A percentile compares a stretch with the other conserved stretches of the same genome.
These are phyloP conservation scores for Pichia thaimueangensis DNA, from an alignment of 805 yeast genomes.

Conservation along the genomic window DNA sequence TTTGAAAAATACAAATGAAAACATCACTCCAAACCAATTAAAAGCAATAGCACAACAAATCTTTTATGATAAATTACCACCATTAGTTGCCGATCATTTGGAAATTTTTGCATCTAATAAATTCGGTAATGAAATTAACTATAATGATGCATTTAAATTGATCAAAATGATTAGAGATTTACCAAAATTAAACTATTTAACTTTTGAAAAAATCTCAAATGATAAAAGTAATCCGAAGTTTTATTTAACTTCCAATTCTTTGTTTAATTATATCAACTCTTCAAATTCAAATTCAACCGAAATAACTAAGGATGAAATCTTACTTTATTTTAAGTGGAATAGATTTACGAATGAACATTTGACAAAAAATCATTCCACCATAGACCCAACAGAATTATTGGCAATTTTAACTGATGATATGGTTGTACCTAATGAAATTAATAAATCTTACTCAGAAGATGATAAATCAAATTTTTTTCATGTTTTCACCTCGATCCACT, in stretches of 20 bases:
- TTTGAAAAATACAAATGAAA: constrained; percentile 15
- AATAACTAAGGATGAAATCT: constrained; percentile 25
- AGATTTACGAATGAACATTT: constrained; percentile 24
- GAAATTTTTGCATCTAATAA: constrained; percentile 30
- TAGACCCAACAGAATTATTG: constrained; percentile 27
- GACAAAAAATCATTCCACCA: constrained; percentile 21
- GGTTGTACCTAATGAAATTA: constrained; percentile 22
- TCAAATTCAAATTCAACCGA: constrained; percentile 20
- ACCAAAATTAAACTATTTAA: constrained; percentile 28
- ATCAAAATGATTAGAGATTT: constrained; percentile 37
- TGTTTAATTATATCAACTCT: constrained; percentile 21
- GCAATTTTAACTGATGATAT: constrained; percentile 47
- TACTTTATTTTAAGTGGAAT: constrained; percentile 33
- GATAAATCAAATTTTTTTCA: constrained; percentile 40
- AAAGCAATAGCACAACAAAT: constrained; percentile 19
- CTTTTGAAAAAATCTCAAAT: constrained; percentile 24
- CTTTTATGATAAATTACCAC: constrained; percentile 27
- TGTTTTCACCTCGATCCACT: constrained; percentile 80
- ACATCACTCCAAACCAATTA: constrained; percentile 18
- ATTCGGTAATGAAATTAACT: constrained; percentile 40
- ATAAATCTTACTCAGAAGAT: constrained; percentile 26
- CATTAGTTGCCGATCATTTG: constrained; percentile 60
- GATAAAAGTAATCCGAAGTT: constrained; percentile 13
- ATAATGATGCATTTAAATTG: constrained; percentile 42
- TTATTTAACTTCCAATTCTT: constrained; percentile 19